A percentile compares a stretch with the other conserved stretches of the same genome.
These are phyloP conservation scores for Prunus salicina DNA, from an alignment of 306 rosid species.

Conservation along the genomic window DNA sequence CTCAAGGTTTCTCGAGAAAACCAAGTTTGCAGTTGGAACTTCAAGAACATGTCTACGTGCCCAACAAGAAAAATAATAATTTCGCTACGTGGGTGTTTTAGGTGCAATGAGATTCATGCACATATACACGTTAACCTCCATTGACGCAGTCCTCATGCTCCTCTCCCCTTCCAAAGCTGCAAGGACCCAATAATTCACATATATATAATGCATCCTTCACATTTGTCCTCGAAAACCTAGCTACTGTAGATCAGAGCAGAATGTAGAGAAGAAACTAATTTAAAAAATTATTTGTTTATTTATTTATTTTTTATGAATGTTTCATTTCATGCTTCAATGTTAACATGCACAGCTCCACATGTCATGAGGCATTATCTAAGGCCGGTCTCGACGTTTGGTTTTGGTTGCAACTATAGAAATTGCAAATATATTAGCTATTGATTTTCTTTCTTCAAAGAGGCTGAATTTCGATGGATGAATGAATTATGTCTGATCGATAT, in stretches of 20 bases:
- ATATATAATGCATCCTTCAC: background rate
- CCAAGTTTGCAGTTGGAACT: slow-evolving; percentile 7
- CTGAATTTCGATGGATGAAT: too few relatives aligned
- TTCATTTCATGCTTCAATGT: background rate
- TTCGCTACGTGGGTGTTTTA: slow-evolving; percentile 37
- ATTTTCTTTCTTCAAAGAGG: too few relatives aligned
- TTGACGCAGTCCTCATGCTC: slow-evolving; percentile 9
- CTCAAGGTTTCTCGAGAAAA: slow-evolving; percentile 28
- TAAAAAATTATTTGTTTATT: background rate
- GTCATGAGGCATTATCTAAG: slow-evolving; percentile 26
- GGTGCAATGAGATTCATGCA: slow-evolving; percentile 55
- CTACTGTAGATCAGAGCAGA: background rate
- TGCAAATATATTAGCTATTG: too few relatives aligned
- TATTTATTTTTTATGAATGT: background rate
- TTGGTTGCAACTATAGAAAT: background rate
- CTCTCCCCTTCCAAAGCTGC: slow-evolving; percentile 16
- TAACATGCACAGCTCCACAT: slow-evolving; percentile 20
- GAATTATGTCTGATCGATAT: too few relatives aligned
- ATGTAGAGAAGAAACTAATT: background rate
- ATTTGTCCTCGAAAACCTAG: slow-evolving; percentile 4
- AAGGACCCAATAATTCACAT: background rate
- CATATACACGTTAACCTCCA: slow-evolving; percentile 38
- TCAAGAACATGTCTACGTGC: slow-evolving; percentile 32
- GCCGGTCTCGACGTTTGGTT: slow-evolving; percentile 4
- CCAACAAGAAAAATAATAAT: background rate